A percentile compares a stretch with the other conserved stretches of the same genome.
phyloP scores from a whole-genome alignment of 1,284 basidiomycete species.

The Cryptococcus floricola region DNA sequence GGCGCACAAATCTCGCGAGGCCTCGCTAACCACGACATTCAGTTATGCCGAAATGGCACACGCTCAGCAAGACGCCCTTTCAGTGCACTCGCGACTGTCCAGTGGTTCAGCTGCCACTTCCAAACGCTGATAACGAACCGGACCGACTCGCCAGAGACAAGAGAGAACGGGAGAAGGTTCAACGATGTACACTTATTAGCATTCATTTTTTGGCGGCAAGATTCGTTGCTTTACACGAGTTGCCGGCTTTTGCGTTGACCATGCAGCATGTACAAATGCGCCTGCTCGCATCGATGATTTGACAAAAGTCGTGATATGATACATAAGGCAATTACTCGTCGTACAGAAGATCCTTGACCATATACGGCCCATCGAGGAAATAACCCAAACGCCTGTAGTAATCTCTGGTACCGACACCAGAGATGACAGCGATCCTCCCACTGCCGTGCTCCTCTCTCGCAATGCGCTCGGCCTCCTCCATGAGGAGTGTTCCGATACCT shows the following conservation, averaged over 20 bases:
- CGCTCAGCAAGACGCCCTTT: slow-evolving; percentile 68
- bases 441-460: slow-evolving; percentile 97
- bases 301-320: no score
- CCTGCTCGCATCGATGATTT: background rate
- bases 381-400: slow-evolving; percentile 93
- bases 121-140: no score
- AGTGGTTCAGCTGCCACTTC: background rate
- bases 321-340: slow-evolving; percentile 1
- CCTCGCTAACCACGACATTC: background rate
- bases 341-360: slow-evolving; percentile 67
- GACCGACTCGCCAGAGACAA: no score
- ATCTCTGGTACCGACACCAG: slow-evolving; percentile 89
- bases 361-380: slow-evolving; percentile 92
- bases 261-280: background rate
- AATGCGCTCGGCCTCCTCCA: slow-evolving; percentile 99
- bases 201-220: background rate
- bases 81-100: slow-evolving; percentile 17
- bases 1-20: background rate
- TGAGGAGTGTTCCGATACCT: slow-evolving; percentile 93
- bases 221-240: background rate
- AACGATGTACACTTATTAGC: background rate
- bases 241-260: background rate
- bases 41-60: slow-evolving; percentile 89
- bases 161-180: background rate
- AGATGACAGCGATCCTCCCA: slow-evolving; percentile 80